Evolutionary conservation across 257 asterid species (phyloP).

Genomic region (Linderniella brevidens): DNA sequence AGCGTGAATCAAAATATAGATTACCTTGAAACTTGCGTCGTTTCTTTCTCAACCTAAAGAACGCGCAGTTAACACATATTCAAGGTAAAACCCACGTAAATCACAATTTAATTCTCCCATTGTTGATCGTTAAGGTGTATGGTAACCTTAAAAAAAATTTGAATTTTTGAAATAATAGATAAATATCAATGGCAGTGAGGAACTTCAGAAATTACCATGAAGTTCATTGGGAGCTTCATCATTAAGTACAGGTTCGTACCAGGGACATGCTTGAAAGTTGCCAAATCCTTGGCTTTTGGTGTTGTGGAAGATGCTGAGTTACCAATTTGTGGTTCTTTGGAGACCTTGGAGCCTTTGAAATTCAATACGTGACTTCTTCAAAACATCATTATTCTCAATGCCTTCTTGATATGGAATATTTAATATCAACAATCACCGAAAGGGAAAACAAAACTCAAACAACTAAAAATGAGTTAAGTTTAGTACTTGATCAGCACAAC

Average conservation of each 20-base stretch:
- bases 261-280: constrained; percentile 32
- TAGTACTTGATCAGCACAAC: constrained; percentile 6
- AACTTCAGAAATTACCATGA: constrained; percentile 32
- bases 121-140: too few relatives aligned
- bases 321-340: constrained; percentile 32
- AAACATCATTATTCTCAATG: constrained; percentile 27
- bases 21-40: too few relatives aligned
- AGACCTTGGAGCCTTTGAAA: constrained; percentile 28
- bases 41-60: too few relatives aligned
- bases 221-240: constrained; percentile 63
- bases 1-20: too few relatives aligned
- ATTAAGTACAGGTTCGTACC: constrained; percentile 20
- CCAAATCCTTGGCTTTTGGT: too few relatives aligned
- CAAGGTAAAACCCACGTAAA: too few relatives aligned
- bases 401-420: constrained; percentile 32
- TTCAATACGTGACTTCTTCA: constrained; percentile 61
- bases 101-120: too few relatives aligned
- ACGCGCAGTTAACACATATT: too few relatives aligned
- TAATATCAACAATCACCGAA: too few relatives aligned
- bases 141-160: too few relatives aligned
- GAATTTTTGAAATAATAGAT: too few relatives aligned
- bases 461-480: neutral
- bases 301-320: constrained; percentile 11
- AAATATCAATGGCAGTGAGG: neutral
- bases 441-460: too few relatives aligned